Evolutionary conservation across 345 rosid species (phyloP).

Genomic region (Orychophragmus violaceus): DNA sequence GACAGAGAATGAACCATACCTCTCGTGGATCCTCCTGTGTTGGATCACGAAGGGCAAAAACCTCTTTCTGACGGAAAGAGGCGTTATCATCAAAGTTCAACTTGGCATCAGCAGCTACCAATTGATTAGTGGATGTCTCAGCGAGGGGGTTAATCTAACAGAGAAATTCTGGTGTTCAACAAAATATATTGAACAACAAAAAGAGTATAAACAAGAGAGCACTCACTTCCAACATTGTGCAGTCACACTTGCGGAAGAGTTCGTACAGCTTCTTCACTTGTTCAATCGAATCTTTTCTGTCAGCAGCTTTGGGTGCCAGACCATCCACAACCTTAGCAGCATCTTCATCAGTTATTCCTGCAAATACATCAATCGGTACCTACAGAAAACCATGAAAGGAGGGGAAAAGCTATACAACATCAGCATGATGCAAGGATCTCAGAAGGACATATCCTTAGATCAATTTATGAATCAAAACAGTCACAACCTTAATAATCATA

Average conservation of each 20-base stretch:
- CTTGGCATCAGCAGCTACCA: constrained; percentile 99
- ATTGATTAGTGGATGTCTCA: constrained; percentile 71
- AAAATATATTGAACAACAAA: constrained; percentile 5
- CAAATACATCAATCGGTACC: constrained; percentile 94
- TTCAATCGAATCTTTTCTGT: constrained; percentile 71
- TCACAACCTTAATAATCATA: constrained; percentile 82
- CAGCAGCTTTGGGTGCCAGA: constrained; percentile 74
- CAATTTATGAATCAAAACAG: neutral
- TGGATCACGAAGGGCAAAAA: constrained; percentile 80
- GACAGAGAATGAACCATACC: constrained; percentile 39
- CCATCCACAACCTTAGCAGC: constrained; percentile 98
- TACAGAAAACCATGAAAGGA: constrained; percentile 29
- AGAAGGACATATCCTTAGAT: neutral
- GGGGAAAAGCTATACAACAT: neutral
- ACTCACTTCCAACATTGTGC: constrained; percentile 96
- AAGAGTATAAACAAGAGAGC: neutral
- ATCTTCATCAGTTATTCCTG: constrained; percentile 94
- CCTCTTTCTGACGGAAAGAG: constrained; percentile 80
- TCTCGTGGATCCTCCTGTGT: constrained; percentile 98
- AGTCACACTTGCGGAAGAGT: constrained; percentile 75
- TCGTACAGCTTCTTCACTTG: constrained; percentile 97
- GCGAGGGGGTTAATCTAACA: constrained; percentile 94
- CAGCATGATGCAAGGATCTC: neutral
- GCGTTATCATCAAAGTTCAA: constrained; percentile 99
- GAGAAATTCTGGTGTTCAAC: neutral